Base-by-base conservation (phyloP, 169 alveolate species). In the Plasmodium falciparum region DNA sequence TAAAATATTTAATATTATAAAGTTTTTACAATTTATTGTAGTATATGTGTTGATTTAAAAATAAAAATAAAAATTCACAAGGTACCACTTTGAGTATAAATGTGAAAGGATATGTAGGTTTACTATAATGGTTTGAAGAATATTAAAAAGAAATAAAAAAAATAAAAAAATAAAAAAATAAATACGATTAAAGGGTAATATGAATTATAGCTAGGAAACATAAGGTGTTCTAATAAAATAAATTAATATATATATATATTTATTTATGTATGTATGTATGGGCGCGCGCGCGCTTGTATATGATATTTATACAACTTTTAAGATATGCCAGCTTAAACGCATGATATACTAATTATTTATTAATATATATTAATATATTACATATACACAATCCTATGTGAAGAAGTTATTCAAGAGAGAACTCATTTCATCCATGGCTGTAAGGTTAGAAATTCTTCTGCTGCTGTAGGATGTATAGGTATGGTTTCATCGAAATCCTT, bases 401-500 rank as follows among this genome's bases (percentile, higher is more conserved):
- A 56, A 56, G 12, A 17, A 17, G 15, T 12, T 12, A 1, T 56
- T 56, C 2, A 56, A 52, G 20, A 13, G 17, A 13, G 4, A 5
- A 5, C 5, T 83, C 63, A 71, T 22, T 70, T 83, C 91, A 83
- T 83, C 96, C 96, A 93, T 13, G 96, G 96, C 1, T 92, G 93
- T 45, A 95, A 49, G 1, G 97, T 96, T 7, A 96, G 93, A 78
- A 95, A 74, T 74, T 96, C 98, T 73, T 96, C 98, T n/a, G 97
- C 96, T 24, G 97, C 96, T 26, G 98, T 95, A 54, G 98, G 98
- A 89, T 97, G 98, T 17, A 97, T 95, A 24, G 97, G 97, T 33
- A 95, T 94, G 43, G 97, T 92, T 45, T 88, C 91, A 80, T 97
- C 97, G 66, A 97, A 93, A 67, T 95, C 96, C 26, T n/a, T n/a